These are phyloP conservation scores for Hypomontagnella submonticulosa DNA, from an alignment of 495 filamentous ascomycete genomes.

Conservation along the genomic window DNA sequence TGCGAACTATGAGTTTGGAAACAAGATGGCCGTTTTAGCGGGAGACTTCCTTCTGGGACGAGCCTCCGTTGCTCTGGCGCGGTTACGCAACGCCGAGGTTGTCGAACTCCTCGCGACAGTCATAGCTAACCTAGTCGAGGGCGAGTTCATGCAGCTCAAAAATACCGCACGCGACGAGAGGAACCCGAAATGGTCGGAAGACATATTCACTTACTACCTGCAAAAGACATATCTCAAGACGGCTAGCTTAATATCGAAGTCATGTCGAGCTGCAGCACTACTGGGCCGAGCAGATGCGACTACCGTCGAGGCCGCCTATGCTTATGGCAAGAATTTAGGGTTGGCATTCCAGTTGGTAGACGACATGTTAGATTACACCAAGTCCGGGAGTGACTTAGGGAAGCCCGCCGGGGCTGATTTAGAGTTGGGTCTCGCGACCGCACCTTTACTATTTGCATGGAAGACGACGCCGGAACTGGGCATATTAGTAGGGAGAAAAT, in stretches of 20 bases:
- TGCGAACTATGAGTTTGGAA: slow-evolving; percentile 93
- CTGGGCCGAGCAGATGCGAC: slow-evolving; percentile 79
- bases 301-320: slow-evolving; percentile 89
- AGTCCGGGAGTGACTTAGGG: slow-evolving; percentile 82
- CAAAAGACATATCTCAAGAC: slow-evolving; percentile 99
- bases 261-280: slow-evolving; percentile 87
- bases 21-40: slow-evolving; percentile 98
- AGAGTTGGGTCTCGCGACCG: slow-evolving; percentile 94
- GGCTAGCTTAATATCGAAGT: slow-evolving; percentile 94
- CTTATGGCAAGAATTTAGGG: slow-evolving; percentile 91
- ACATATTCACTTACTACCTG: slow-evolving; percentile 92
- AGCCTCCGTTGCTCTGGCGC: slow-evolving; percentile 91
- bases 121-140: slow-evolving; percentile 96
- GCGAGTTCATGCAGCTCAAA: slow-evolving; percentile 99
- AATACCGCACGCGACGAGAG: slow-evolving; percentile 90
- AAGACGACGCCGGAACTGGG: slow-evolving; percentile 87
- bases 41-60: slow-evolving; percentile 94
- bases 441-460: slow-evolving; percentile 95
- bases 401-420: slow-evolving; percentile 96
- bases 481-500: slow-evolving; percentile 90
- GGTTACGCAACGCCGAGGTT: slow-evolving; percentile 90
- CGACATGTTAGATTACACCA: slow-evolving; percentile 97
- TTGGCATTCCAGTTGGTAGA: slow-evolving; percentile 98
- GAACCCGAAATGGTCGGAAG: slow-evolving; percentile 82
- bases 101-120: slow-evolving; percentile 94